Conservation (phyloP, 208 protist genomes). For the Trypanosoma congolense region DNA sequence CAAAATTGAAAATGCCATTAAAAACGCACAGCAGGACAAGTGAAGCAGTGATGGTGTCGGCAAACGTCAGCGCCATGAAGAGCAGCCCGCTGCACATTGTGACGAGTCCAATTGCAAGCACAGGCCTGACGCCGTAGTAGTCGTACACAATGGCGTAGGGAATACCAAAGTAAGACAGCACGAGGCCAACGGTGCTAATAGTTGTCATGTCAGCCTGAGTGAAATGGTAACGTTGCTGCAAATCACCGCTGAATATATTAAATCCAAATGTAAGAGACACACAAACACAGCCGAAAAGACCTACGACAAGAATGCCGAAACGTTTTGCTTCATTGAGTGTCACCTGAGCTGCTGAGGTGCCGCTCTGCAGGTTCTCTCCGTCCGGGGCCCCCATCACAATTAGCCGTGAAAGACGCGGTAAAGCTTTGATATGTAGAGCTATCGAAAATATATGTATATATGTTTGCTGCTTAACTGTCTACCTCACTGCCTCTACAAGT, state of each 20-base stretch:
- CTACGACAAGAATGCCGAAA: slow-evolving; percentile 58
- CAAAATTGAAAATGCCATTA: slow-evolving; percentile 37
- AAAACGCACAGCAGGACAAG: slow-evolving; percentile 52
- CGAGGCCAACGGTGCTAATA: slow-evolving; percentile 53
- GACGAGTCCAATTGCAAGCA: slow-evolving; percentile 54
- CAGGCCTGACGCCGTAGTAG: slow-evolving; percentile 57
- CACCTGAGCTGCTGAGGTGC: no score
- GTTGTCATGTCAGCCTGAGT: slow-evolving; percentile 69
- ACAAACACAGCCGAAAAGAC: slow-evolving; percentile 51
- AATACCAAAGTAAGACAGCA: slow-evolving; percentile 45
- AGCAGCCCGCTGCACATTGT: slow-evolving; percentile 37
- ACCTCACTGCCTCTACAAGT: no score
- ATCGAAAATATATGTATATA: no score
- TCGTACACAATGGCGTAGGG: slow-evolving; percentile 64
- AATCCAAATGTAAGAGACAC: slow-evolving; percentile 63
- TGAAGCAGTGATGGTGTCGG: slow-evolving; percentile 39
- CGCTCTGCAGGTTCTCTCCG: background rate
- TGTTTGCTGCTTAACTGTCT: no score
- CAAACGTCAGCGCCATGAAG: slow-evolving; percentile 61
- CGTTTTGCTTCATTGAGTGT: slow-evolving; percentile 33
- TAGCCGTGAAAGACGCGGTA: background rate
- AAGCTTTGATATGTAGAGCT: no score
- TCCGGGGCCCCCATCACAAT: background rate
- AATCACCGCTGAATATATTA: slow-evolving; percentile 64
- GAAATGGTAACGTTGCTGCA: slow-evolving; percentile 68